Base-by-base conservation (phyloP, 805 yeast species). In the Starmerella stellata region DNA sequence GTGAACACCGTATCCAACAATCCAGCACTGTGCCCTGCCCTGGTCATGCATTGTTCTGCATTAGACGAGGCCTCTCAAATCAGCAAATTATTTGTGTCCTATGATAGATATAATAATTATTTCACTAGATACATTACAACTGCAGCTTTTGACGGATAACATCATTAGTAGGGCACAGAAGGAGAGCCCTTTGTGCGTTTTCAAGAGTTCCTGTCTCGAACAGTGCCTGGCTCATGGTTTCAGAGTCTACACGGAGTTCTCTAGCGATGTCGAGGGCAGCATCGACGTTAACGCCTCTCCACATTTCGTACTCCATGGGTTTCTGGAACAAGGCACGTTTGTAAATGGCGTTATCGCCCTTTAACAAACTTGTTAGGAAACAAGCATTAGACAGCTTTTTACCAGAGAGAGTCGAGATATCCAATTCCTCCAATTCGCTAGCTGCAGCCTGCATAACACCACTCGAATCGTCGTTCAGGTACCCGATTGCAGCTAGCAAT, bases 401-500 rank as follows among this genome's bases (percentile, higher is more conserved):
- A 4, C 47, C 47, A 1, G 17, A 19, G 11, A 44, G 39, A 62
- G 35, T 80, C 63, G 47, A 70, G 67, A 1, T 65, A 59, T 17
- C 78, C 24, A 78, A 52, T 0, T 63, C 57, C 28, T 60, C 62
- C 34, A 90, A 58, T 55, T 85, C 94, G 16, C 74, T 75, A 38
- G 67, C 66, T 15, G 76, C 64, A 0, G 90, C 74, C 1, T 68
- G 72, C 9, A 7, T 7, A 30, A 65, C 53, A 38, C 78, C 63
- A 41, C 74, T 75, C 14, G 69, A 75, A 4, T 62, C 60, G 40
- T 69, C 59, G 35, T 72, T 63, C 37, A 81, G 78, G 8, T 74
- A 62, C 2, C 90, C 64, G 0, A 87, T 72, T 0, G 92, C 83
- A 4, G 93, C 95, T 31, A 87, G 62, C 1, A 82, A 70, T 42